These are phyloP conservation scores for Hordeum marinum DNA, from an alignment of 176 grass and related monocot species.

Conservation along the genomic window DNA sequence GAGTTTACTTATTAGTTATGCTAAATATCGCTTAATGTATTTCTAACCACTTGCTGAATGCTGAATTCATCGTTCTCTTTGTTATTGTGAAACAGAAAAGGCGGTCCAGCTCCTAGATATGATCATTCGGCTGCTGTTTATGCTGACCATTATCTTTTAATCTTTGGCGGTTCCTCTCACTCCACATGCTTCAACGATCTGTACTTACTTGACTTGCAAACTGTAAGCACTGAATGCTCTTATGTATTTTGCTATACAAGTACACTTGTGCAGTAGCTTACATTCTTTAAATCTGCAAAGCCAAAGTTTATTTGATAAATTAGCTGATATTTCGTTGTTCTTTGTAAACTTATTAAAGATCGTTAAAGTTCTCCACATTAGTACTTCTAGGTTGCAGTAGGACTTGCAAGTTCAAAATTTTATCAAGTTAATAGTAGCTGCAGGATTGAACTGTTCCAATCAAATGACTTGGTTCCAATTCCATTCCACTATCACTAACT, in stretches of 20 bases:
- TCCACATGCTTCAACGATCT: conserved; percentile 97
- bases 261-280: not conserved
- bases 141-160: conserved; percentile 77
- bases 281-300: conserved; percentile 6
- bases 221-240: conserved; percentile 38
- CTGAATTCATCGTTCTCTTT: conserved; percentile 11
- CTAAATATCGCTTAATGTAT: conserved; percentile 3
- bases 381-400: not conserved
- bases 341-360: not conserved
- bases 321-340: not conserved
- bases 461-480: conserved; percentile 8
- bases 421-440: conserved; percentile 1
- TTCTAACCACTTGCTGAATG: not conserved
- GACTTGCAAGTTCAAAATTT: not conserved
- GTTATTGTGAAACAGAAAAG: conserved; percentile 48
- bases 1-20: conserved; percentile 27
- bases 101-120: conserved; percentile 70
- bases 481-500: not conserved
- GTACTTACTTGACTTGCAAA: conserved; percentile 77
- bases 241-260: conserved; percentile 3
- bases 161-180: conserved; percentile 93
- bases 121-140: conserved; percentile 82
- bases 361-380: not conserved
- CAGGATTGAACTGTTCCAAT: not conserved
- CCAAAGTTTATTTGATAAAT: not conserved